Conservation (phyloP, 805 yeast genomes). For the Candida morakotiae region DNA sequence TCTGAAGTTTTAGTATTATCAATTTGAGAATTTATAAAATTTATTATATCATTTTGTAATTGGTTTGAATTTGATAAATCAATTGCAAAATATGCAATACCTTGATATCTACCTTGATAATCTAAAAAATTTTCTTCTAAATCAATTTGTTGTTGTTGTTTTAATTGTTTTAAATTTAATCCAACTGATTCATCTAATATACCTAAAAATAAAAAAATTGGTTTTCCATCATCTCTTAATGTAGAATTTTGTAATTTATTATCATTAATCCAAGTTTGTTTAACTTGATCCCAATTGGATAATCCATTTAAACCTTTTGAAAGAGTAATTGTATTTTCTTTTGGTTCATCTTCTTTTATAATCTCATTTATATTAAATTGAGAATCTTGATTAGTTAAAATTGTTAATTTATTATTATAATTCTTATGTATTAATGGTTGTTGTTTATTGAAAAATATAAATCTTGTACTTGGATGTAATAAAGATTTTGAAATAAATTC, state of each 20-base stretch:
- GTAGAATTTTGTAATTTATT: conserved; percentile 35
- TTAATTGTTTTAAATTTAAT: conserved; percentile 24
- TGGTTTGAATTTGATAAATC: conserved; percentile 48
- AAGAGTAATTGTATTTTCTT: conserved; percentile 7
- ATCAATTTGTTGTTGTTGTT: conserved; percentile 17
- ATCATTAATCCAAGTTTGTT: conserved; percentile 25
- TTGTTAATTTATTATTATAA: conserved; percentile 26
- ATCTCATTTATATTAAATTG: conserved; percentile 16
- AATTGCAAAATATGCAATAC: conserved; percentile 62
- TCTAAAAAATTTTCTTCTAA: conserved; percentile 35
- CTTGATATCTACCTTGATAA: conserved; percentile 48
- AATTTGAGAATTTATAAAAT: conserved; percentile 15
- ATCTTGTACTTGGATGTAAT: conserved; percentile 42
- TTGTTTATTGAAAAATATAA: conserved; percentile 38
- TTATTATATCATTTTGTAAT: conserved; percentile 32
- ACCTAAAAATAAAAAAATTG: conserved; percentile 42
- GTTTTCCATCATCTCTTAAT: conserved; percentile 33
- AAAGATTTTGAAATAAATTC: conserved; percentile 47
- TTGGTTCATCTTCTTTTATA: background rate
- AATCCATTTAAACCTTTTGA: conserved; percentile 5
- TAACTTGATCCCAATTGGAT: conserved; percentile 11
- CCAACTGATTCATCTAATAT: conserved; percentile 44
- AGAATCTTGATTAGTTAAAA: conserved; percentile 31
- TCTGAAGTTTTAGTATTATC: conserved; percentile 6
- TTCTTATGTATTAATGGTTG: conserved; percentile 29